Evolutionary conservation across 2,329 filamentous ascomycete species (phyloP), one percentile per base, ranked within the genome.

Genomic region (Pseudogymnoascus sp.): DNA sequence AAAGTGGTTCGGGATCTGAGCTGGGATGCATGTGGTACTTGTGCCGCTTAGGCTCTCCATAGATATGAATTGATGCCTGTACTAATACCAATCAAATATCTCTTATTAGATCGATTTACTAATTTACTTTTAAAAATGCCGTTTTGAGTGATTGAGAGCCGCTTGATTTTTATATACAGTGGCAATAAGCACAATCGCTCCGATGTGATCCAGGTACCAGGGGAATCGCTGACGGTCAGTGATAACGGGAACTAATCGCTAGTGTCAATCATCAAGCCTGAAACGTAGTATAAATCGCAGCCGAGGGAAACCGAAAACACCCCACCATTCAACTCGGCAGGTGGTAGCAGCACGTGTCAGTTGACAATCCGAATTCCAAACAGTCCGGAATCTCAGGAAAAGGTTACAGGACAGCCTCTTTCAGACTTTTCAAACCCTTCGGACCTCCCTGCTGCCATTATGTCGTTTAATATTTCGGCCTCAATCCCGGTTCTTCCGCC

Each of bases 401-500:
- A 31, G 26, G n/a, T 31, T 56, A 2, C 9, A 53, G 44, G 17
- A 21, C 17, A 56, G 2, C n/a, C 2, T 33, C 26, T 17, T 33
- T 33, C 29, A 19, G 31, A 56, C 29, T 21, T 56, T 19, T 33
- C 26, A 33, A 56, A 56, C 15, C 1, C 15, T 33, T 33, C 7
- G 7, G 11, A 33, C 23, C n/a, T 33, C 29, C 11, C 13, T 37
- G 10, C 10, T 15, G 19, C 6, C 5, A 33, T 15, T 5, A 56
- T 56, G 50, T 21, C 50, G 26, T 56, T 56, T 33, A 33, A 33
- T 56, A 56, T 56, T 17, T 56, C 50, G 2, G 29, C 10, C 11
- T 56, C 50, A 21, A 33, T 56, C 33, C 59, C 59, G 15, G n/a
- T 40, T 9, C 76, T 68, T 67, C 71, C 59, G 42, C 67, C 67